Percentiles rank a stretch among this genome's conserved stretches.
Evolutionary conservation across 1,139 yeast species (phyloP).

Genomic region (Geotrichum citri-aurantii): DNA sequence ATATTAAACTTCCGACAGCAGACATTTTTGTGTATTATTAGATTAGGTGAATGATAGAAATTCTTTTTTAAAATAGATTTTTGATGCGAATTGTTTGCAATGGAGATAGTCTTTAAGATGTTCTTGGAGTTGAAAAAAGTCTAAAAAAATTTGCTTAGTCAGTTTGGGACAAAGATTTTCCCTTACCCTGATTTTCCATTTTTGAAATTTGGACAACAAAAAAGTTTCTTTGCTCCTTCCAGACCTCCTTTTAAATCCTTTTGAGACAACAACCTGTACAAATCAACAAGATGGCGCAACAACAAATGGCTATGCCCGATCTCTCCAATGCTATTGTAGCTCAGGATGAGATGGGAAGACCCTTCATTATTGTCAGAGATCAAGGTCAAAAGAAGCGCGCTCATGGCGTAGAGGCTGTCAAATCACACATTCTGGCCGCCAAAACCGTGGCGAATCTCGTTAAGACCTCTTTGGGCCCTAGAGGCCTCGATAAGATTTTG

Average conservation of each 20-base stretch:
- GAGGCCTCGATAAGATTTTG: constrained; percentile 95
- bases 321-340: constrained; percentile 97
- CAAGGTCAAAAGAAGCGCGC: constrained; percentile 87
- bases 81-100: background rate
- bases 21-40: constrained; percentile 52
- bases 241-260: background rate
- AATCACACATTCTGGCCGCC: constrained; percentile 88
- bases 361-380: constrained; percentile 93
- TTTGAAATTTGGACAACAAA: constrained; percentile 1
- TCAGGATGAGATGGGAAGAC: constrained; percentile 98
- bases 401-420: constrained; percentile 93
- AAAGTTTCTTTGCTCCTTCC: background rate
- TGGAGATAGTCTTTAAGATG: background rate
- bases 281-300: constrained; percentile 16
- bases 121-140: background rate
- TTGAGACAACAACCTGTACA: background rate
- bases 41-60: background rate
- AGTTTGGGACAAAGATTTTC: background rate
- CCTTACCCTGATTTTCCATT: background rate
- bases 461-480: constrained; percentile 89
- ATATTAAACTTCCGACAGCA: constrained; percentile 89
- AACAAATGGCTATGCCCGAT: constrained; percentile 71
- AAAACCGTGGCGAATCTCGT: constrained; percentile 91
- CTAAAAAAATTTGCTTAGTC: background rate
- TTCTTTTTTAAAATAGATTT: background rate